These are phyloP conservation scores for Citrus sp. DNA, from an alignment of 345 rosid genomes.

Conservation along the genomic window DNA sequence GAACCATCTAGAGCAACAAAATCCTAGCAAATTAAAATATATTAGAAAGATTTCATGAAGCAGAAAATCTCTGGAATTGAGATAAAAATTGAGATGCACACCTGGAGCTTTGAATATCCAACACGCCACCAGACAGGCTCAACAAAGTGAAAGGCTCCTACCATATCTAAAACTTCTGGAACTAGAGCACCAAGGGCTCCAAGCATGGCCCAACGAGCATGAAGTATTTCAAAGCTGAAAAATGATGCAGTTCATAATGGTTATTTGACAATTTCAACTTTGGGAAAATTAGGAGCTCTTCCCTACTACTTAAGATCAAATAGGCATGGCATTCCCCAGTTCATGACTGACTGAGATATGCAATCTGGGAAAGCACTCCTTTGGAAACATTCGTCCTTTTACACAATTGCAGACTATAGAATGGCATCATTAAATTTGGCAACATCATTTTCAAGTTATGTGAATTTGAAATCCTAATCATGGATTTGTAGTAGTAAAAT, in stretches of 20 bases:
- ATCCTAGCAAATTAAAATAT: neutral
- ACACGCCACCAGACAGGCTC: constrained; percentile 99
- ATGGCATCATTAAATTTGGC: neutral
- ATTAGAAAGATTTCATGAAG: neutral
- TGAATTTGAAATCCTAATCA: neutral
- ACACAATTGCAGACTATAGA: neutral
- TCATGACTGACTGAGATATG: neutral
- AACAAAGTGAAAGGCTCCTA: constrained; percentile 64
- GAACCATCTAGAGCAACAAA: neutral
- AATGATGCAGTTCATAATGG: neutral
- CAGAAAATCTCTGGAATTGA: neutral
- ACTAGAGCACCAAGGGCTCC: constrained; percentile 83
- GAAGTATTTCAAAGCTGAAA: constrained; percentile 87
- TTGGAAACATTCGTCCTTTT: neutral
- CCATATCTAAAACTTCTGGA: constrained; percentile 74
- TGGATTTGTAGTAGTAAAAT: neutral
- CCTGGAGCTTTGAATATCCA: constrained; percentile 93
- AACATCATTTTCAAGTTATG: neutral
- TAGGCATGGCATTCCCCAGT: neutral
- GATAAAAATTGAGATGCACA: neutral
- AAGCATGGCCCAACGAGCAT: constrained; percentile 99
- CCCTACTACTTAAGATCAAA: neutral
- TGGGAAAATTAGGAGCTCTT: neutral
- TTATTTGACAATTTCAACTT: neutral
- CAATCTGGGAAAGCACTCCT: neutral